Percentiles rank a stretch among this genome's conserved stretches.
Conservation (phyloP, 2,329 filamentous ascomycete species). For the Penicillium decumbens region DNA sequence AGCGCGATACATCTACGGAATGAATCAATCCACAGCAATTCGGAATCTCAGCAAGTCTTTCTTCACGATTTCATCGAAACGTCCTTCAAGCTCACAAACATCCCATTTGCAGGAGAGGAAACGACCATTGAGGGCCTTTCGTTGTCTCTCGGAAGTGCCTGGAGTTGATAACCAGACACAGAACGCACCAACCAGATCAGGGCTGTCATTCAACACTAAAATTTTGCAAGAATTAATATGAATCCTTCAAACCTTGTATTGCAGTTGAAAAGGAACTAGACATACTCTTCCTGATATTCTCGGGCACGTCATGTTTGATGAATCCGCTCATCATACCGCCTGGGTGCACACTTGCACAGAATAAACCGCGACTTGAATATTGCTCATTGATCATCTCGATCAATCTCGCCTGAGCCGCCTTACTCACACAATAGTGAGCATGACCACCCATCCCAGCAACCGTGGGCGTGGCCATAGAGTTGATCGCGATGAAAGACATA, state of each 20-base stretch:
- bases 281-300: neutral
- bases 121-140: neutral
- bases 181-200: neutral
- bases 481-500: constrained; percentile 29
- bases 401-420: neutral
- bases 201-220: neutral
- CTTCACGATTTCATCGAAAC: neutral
- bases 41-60: neutral
- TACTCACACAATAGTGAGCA: constrained; percentile 34
- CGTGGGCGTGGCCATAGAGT: constrained; percentile 32
- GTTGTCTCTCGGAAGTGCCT: neutral
- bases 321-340: neutral
- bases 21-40: neutral
- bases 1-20: neutral
- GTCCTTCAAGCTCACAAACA: neutral
- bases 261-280: neutral
- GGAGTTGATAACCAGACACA: neutral
- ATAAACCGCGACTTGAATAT: neutral
- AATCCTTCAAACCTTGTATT: neutral
- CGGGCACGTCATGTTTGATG: neutral
- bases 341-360: neutral
- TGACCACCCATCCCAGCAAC: constrained; percentile 40
- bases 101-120: neutral
- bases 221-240: neutral
- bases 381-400: neutral